Evolutionary conservation across 2,329 filamentous ascomycete species (phyloP).

Genomic region (Botrytis paeoniae): DNA sequence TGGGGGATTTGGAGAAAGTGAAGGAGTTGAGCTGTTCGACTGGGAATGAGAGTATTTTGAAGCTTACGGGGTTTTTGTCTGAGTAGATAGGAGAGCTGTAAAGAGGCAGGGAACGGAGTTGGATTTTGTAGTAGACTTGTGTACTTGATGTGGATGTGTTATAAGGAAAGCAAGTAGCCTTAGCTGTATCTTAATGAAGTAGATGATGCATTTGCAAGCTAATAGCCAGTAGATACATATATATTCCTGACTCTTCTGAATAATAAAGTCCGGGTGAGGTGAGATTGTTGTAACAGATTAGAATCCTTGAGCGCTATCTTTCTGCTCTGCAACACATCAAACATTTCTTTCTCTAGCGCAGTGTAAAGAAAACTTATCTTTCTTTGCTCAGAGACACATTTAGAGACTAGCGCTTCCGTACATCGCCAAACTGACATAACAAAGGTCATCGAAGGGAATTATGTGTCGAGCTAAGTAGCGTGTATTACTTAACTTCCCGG

Average conservation of each 20-base stretch:
- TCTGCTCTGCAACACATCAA: not conserved
- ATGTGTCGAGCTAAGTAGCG: not conserved
- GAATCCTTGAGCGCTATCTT: not conserved
- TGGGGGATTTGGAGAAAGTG: not conserved
- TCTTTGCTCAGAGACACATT: not conserved
- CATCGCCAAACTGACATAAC: not conserved
- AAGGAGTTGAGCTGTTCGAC: constrained; percentile 1
- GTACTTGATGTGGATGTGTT: not conserved
- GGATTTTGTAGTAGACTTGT: not conserved
- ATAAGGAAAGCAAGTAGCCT: not conserved
- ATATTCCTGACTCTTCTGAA: not conserved
- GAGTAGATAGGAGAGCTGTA: not conserved
- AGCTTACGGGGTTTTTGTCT: not conserved
- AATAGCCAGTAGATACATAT: not conserved
- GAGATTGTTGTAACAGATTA: not conserved
- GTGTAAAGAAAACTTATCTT: not conserved
- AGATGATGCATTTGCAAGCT: not conserved
- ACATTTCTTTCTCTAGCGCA: not conserved
- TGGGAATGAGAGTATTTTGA: not conserved
- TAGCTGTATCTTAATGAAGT: not conserved
- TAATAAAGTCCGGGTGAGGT: not conserved
- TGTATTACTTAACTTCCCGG: not conserved
- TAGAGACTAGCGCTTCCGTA: not conserved
- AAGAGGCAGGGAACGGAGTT: not conserved
- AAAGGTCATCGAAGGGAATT: not conserved